Evolutionary conservation across 2,329 filamentous ascomycete species (phyloP).

Genomic region (Annulohypoxylon truncatum): DNA sequence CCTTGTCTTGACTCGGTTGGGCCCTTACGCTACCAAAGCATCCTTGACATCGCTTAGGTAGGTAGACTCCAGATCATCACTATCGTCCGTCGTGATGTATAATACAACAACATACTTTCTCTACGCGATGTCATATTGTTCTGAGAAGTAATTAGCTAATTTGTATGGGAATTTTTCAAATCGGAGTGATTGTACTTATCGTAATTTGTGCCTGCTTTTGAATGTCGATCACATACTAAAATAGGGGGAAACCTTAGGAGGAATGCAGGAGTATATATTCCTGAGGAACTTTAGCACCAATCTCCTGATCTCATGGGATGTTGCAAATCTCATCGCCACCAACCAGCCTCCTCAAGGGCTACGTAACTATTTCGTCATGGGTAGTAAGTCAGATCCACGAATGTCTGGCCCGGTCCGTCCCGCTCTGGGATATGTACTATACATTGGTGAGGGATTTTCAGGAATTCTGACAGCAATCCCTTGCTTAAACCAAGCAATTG

Average conservation of each 20-base stretch:
- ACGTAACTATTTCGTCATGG: slow-evolving; percentile 19
- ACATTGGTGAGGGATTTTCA: background rate
- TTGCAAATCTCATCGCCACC: slow-evolving; percentile 9
- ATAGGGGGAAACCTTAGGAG: background rate
- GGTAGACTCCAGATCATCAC: background rate
- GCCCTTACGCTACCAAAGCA: background rate
- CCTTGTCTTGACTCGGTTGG: background rate
- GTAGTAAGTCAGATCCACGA: background rate
- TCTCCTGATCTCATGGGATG: slow-evolving; percentile 8
- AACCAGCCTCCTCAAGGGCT: background rate
- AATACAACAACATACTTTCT: background rate
- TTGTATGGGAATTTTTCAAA: background rate
- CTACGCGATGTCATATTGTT: background rate
- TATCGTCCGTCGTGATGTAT: background rate
- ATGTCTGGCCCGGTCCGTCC: slow-evolving; percentile 1
- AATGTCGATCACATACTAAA: background rate
- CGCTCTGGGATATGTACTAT: background rate
- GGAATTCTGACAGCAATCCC: background rate
- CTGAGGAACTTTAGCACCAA: background rate
- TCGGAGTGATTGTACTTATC: background rate
- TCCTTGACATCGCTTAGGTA: background rate
- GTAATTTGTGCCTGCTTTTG: background rate
- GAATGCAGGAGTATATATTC: slow-evolving; percentile 1
- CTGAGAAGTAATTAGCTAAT: background rate
- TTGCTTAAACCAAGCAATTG: background rate